Conservation (phyloP, 2,329 filamentous ascomycete species). For the Thielaviopsis populi region DNA sequence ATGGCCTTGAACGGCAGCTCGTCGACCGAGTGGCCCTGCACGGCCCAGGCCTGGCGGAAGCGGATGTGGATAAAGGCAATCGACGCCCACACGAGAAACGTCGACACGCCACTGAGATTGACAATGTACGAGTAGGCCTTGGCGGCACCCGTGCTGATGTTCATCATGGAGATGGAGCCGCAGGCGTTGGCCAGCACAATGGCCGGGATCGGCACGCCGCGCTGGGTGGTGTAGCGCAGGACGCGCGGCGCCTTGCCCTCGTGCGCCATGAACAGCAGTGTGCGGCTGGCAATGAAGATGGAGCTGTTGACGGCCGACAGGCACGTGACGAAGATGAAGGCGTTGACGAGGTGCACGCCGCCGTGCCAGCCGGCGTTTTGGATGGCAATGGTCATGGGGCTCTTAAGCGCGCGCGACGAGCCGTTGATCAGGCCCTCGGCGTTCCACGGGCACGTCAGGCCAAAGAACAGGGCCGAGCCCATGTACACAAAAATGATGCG, state of each 20-base stretch:
- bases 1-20: slow-evolving; percentile 42
- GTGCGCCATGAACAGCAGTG: slow-evolving; percentile 61
- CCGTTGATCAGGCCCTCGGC: slow-evolving; percentile 47
- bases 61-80: slow-evolving; percentile 59
- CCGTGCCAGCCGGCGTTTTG: slow-evolving; percentile 58
- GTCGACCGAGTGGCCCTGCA: slow-evolving; percentile 39
- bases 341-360: slow-evolving; percentile 64
- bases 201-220: slow-evolving; percentile 46
- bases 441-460: slow-evolving; percentile 57
- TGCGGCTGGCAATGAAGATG: slow-evolving; percentile 64
- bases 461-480: slow-evolving; percentile 59
- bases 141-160: slow-evolving; percentile 49
- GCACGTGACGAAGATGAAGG: slow-evolving; percentile 59
- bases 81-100: slow-evolving; percentile 56
- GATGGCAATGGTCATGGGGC: slow-evolving; percentile 59
- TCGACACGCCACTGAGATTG: slow-evolving; percentile 53
- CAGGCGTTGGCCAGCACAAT: slow-evolving; percentile 56
- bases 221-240: slow-evolving; percentile 50
- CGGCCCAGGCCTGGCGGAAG: slow-evolving; percentile 48
- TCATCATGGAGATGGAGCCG: slow-evolving; percentile 61
- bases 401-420: slow-evolving; percentile 48
- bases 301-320: slow-evolving; percentile 58
- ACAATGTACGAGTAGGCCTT: slow-evolving; percentile 55
- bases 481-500: slow-evolving; percentile 50
- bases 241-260: slow-evolving; percentile 55